Conservation (phyloP, 306 rosid genomes). For the Corylus avellana region DNA sequence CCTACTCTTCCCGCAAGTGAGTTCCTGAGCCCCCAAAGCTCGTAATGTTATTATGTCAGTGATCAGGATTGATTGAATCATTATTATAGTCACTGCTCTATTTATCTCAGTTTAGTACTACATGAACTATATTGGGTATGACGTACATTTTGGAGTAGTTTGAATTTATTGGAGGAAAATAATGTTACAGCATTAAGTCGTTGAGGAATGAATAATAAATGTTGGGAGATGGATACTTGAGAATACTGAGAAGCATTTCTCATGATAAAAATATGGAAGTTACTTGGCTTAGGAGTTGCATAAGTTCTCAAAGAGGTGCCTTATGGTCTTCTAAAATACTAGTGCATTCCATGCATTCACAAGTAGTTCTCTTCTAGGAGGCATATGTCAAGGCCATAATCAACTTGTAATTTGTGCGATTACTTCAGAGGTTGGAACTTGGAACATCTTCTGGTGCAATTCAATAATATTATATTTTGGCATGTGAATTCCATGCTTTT, state of each 20-base stretch:
- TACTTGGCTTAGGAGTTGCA: neutral
- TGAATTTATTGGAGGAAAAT: neutral
- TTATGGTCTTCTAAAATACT: neutral
- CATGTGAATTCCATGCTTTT: neutral
- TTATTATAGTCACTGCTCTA: neutral
- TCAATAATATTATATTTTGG: neutral
- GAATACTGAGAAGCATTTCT: too few species aligned
- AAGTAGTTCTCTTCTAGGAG: too few species aligned
- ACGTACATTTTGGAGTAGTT: neutral
- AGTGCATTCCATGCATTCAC: neutral
- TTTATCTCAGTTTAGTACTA: neutral
- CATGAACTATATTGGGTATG: neutral
- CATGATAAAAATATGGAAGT: neutral
- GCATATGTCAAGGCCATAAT: neutral
- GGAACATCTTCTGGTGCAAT: neutral
- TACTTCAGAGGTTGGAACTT: neutral
- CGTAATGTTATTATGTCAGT: neutral
- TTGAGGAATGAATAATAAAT: neutral
- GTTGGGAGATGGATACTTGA: too few species aligned
- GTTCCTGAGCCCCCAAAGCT: constrained; percentile 29
- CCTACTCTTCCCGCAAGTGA: constrained; percentile 67
- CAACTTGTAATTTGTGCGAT: neutral
- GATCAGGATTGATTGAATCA: neutral
- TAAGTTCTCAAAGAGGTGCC: neutral
- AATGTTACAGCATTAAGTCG: neutral